A percentile compares a stretch with the other conserved stretches of the same genome.
Evolutionary conservation across 2,329 filamentous ascomycete species (phyloP).

Genomic region (Aspergillus glaucus): DNA sequence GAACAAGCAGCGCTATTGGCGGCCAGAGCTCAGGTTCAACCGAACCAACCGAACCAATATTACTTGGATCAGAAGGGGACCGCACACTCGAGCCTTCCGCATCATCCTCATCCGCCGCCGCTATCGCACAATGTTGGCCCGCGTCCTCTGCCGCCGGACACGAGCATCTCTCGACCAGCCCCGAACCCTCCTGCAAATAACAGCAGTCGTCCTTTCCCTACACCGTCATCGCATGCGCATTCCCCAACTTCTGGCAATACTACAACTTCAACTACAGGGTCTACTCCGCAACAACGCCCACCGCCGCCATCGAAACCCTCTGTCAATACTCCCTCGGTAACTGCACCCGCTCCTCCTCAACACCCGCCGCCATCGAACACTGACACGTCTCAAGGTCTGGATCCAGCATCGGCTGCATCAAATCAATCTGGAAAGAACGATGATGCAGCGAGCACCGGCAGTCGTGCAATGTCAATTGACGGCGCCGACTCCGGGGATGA

Average conservation of each 20-base stretch:
- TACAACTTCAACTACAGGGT: not conserved
- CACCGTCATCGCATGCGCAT: not conserved
- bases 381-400: too few relatives aligned
- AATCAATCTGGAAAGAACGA: too few relatives aligned
- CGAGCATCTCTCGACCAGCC: conserved; percentile 4
- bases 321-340: too few relatives aligned
- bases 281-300: not conserved
- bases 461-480: too few relatives aligned
- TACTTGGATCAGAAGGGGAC: not conserved
- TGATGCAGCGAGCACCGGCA: too few relatives aligned
- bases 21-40: not conserved
- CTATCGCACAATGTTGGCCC: conserved; percentile 11
- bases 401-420: too few relatives aligned
- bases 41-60: not conserved
- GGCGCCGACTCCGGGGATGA: too few relatives aligned
- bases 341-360: too few relatives aligned
- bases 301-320: too few relatives aligned
- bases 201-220: not conserved
- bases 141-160: conserved; percentile 19
- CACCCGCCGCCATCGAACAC: too few relatives aligned
- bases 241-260: not conserved
- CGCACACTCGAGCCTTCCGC: not conserved
- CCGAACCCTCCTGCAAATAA: not conserved
- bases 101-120: conserved; percentile 2
- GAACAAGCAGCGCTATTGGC: not conserved